Base-by-base conservation (phyloP, 202 grass and related monocot species). In the Carex sylvatica region DNA sequence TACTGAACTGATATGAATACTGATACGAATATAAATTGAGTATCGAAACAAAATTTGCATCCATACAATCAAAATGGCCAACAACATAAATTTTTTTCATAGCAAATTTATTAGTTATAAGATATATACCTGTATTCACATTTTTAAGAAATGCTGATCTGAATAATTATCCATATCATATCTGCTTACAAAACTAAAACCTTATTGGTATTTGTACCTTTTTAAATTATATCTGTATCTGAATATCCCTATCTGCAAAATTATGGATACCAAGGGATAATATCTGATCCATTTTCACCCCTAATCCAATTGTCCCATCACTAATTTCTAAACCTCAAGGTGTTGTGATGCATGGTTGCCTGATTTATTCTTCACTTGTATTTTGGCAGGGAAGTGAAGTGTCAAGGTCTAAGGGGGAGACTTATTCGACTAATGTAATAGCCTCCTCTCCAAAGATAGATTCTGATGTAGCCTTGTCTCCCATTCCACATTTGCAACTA, bases 371-470 rank as follows among this genome's bases (percentile, higher is more conserved):
- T 64, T 26, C 44, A 56, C 44, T 36, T 77, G 20, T 78, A 33
- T 79, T 90, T 62, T 91, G 65, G 61, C 85, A 99, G 96, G 88
- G 85, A 70, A 91, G 92, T 83, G 81, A 81, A 79, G 84, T 84
- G 81, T 89, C 88, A 82, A 88, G 82, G n/a, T 61, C 96, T 42
- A 89, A 94, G 83, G 89, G 88, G 42, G 74, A 90, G 68, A 82
- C 84, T 59, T 99, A 95, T 82, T 92, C 40, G 22, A 85, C 84
- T 65, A 85, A 89, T 85, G 68, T 99, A 61, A 86, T 99, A 87
- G 83, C 91, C 82, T 90, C 83, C 61, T 93, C 93, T 40, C 81
- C 77, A 55, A 85, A 89, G 38, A 82, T 85, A 66, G 89, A 90
- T 79, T 83, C 78, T 80, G 83, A 90, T 20, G 44, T 82, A 47